A percentile compares a stretch with the other conserved stretches of the same genome.
phyloP scores from a whole-genome alignment of 352 stramenopile species.

The Globisporangium irregulare region DNA sequence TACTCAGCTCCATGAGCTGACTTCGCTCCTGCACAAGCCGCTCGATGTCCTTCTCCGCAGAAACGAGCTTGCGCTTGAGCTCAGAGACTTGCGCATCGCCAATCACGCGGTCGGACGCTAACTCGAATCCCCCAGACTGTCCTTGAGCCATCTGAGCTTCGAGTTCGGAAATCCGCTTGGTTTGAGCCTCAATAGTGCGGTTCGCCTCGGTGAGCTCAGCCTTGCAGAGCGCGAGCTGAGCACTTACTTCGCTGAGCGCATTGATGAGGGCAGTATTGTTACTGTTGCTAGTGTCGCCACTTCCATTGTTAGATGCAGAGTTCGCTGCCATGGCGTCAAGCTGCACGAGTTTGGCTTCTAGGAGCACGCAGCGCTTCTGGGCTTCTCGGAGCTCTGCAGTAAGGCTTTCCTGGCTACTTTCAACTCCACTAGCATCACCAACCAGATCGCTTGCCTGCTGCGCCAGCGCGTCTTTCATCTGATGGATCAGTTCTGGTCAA shows the following conservation, averaged over 20 bases:
- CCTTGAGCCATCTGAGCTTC: conserved; percentile 30
- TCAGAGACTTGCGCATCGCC: conserved; percentile 33
- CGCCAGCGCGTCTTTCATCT: conserved; percentile 70
- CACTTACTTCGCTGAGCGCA: conserved; percentile 10
- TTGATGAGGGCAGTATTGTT: conserved; percentile 6
- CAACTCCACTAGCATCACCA: not conserved
- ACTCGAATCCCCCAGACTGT: not conserved
- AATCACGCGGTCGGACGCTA: conserved; percentile 17
- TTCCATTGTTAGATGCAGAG: not conserved
- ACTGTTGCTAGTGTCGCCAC: not conserved
- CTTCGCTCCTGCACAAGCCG: conserved; percentile 58
- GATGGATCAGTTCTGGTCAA: conserved; percentile 52
- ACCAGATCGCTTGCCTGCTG: conserved; percentile 37
- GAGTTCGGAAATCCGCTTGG: conserved; percentile 39
- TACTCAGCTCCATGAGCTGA: conserved; percentile 81
- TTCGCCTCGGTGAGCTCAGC: conserved; percentile 45
- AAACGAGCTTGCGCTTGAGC: conserved; percentile 39
- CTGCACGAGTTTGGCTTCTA: conserved; percentile 43
- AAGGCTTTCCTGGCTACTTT: conserved; percentile 7
- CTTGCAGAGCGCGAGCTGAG: conserved; percentile 39
- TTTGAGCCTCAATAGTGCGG: conserved; percentile 38
- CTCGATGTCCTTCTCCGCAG: conserved; percentile 58
- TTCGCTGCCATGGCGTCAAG: conserved; percentile 8
- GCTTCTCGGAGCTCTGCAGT: conserved; percentile 27
- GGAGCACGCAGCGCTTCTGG: conserved; percentile 36